A percentile compares a stretch with the other conserved stretches of the same genome.
Conservation (phyloP, 2,329 filamentous ascomycete genomes). For the Elsinoe arachidis region DNA sequence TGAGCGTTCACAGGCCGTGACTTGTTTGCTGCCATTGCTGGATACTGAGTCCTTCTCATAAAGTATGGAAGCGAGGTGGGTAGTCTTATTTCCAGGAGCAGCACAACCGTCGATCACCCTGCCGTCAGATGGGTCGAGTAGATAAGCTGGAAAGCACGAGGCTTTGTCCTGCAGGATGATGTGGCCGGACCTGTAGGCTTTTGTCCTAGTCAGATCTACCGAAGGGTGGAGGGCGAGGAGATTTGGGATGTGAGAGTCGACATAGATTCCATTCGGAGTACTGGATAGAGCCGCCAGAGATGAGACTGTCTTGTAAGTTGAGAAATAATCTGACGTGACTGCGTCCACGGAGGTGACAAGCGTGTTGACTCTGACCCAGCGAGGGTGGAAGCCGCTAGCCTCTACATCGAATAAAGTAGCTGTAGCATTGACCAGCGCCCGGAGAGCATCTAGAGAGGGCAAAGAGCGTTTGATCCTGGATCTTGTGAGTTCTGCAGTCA, state of each 20-base stretch:
- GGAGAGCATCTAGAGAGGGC: conserved; percentile 58
- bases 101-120: conserved; percentile 88
- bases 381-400: conserved; percentile 55
- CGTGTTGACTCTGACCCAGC: conserved; percentile 85
- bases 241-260: conserved; percentile 78
- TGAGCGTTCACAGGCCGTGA: conserved; percentile 78
- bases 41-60: conserved; percentile 26
- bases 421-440: conserved; percentile 45
- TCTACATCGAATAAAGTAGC: conserved; percentile 25
- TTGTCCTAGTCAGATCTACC: conserved; percentile 61
- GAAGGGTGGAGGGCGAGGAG: conserved; percentile 68
- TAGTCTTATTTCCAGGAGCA: conserved; percentile 95
- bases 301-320: conserved; percentile 49
- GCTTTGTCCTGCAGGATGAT: conserved; percentile 95
- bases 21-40: conserved; percentile 31
- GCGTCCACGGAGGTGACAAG: conserved; percentile 61
- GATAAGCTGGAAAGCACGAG: conserved; percentile 88
- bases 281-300: conserved; percentile 47
- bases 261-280: conserved; percentile 47
- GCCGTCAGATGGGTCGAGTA: conserved; percentile 66
- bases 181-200: conserved; percentile 65
- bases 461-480: conserved; percentile 64
- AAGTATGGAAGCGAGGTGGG: conserved; percentile 75
- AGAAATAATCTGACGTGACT: conserved; percentile 69
- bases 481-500: conserved; percentile 75